Evolutionary conservation across 2,329 filamentous ascomycete species (phyloP).

Genomic region (Kalmusia sp.): DNA sequence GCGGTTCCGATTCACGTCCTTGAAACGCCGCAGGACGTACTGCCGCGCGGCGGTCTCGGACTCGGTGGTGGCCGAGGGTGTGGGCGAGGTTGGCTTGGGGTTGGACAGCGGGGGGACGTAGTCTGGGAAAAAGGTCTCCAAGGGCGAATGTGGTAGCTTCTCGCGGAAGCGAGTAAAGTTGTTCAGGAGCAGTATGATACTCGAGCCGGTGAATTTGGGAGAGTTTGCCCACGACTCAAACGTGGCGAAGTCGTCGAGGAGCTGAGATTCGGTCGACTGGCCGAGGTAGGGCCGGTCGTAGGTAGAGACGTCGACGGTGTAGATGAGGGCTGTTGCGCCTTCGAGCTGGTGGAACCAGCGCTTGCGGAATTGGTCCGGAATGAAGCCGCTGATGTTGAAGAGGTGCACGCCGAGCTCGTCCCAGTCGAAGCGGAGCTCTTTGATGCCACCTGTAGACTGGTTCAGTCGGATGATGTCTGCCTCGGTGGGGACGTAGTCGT

Average conservation of each 20-base stretch:
- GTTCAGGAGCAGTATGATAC: slow-evolving; percentile 43
- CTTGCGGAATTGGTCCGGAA: slow-evolving; percentile 40
- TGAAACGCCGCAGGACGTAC: slow-evolving; percentile 41
- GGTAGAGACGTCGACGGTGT: slow-evolving; percentile 39
- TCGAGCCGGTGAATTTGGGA: slow-evolving; percentile 33
- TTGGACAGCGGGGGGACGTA: slow-evolving; percentile 18
- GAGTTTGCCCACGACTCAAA: slow-evolving; percentile 42
- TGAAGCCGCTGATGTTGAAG: slow-evolving; percentile 43
- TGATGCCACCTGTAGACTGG: slow-evolving; percentile 36
- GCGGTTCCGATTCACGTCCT: slow-evolving; percentile 36
- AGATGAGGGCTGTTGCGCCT: slow-evolving; percentile 39
- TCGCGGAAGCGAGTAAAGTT: slow-evolving; percentile 44
- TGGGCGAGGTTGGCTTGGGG: not conserved
- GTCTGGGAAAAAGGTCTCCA: slow-evolving; percentile 39
- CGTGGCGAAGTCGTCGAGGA: slow-evolving; percentile 37
- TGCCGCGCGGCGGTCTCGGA: slow-evolving; percentile 36
- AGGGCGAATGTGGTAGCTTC: slow-evolving; percentile 37
- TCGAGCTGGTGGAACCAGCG: slow-evolving; percentile 48
- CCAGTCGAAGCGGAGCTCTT: slow-evolving; percentile 45
- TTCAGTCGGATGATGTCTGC: slow-evolving; percentile 45
- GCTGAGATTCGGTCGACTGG: slow-evolving; percentile 33
- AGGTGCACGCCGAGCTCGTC: slow-evolving; percentile 44
- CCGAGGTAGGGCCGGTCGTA: slow-evolving; percentile 42
- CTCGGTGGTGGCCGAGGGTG: slow-evolving; percentile 9
- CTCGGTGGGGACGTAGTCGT: slow-evolving; percentile 40